phyloP scores from a whole-genome alignment of 176 grass and related monocot genomes.

The Musa beccarii region DNA sequence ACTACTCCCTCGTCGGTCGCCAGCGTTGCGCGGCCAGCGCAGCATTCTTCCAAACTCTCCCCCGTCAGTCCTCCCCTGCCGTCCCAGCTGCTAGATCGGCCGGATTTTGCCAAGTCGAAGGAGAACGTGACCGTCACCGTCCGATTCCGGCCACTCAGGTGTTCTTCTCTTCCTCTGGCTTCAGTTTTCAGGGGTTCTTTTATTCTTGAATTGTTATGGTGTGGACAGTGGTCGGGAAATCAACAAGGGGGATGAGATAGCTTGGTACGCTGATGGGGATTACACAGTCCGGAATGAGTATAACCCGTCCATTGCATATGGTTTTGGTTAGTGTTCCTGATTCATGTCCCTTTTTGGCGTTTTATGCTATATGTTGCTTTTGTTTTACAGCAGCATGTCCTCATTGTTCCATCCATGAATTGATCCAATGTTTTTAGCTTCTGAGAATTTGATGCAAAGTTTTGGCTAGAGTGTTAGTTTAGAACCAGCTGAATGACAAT shows the following conservation, averaged over 20 bases:
- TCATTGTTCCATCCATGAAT: not conserved
- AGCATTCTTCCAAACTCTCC: conserved; percentile 16
- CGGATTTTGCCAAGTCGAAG: conserved; percentile 68
- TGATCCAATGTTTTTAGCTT: not conserved
- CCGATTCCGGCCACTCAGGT: conserved; percentile 94
- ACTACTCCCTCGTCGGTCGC: conserved; percentile 46
- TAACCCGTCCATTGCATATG: conserved; percentile 72
- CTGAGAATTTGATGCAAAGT: not conserved
- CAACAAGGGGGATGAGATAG: conserved; percentile 94
- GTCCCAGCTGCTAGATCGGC: not conserved
- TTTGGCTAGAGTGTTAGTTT: not conserved
- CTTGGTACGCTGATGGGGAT: conserved; percentile 89
- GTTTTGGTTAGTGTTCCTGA: conserved; percentile 62
- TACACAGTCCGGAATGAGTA: conserved; percentile 83
- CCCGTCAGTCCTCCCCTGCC: conserved; percentile 34
- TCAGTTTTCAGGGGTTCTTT: conserved; percentile 2
- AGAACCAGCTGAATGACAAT: not conserved
- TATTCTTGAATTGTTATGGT: conserved; percentile 2
- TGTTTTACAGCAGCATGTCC: not conserved
- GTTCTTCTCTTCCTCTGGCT: not conserved
- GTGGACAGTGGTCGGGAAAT: conserved; percentile 68
- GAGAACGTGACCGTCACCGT: conserved; percentile 97
- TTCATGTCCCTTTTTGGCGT: not conserved
- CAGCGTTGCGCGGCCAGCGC: not conserved
- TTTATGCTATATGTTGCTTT: not conserved